Percentiles rank a stretch among this genome's conserved stretches.
These are phyloP conservation scores for Lachnellula willkommii DNA, from an alignment of 2,329 filamentous ascomycete species.

Conservation along the genomic window DNA sequence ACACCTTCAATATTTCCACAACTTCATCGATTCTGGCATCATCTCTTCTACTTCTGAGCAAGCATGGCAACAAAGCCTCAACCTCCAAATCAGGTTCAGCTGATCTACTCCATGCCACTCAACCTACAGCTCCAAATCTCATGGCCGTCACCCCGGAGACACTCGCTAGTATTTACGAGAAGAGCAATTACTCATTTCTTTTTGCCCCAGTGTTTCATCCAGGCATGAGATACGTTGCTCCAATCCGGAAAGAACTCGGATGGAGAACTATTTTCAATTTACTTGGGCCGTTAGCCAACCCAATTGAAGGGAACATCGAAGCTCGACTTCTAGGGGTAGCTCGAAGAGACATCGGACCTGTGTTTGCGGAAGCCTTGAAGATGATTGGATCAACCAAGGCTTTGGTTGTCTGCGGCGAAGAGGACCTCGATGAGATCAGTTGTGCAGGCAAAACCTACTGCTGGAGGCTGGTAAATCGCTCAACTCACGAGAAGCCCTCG, in stretches of 20 bases:
- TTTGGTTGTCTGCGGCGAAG: constrained; percentile 85
- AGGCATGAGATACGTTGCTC: constrained; percentile 83
- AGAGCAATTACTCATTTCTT: constrained; percentile 88
- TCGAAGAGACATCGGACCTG: constrained; percentile 75
- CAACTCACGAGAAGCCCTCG: constrained; percentile 33
- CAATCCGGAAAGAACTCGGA: constrained; percentile 79
- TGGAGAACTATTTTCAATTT: constrained; percentile 98
- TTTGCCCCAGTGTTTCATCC: constrained; percentile 96
- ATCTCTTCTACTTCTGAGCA: constrained; percentile 76
- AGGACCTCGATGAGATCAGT: constrained; percentile 92
- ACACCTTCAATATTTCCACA: constrained; percentile 97
- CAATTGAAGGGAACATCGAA: constrained; percentile 77
- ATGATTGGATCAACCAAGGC: constrained; percentile 75
- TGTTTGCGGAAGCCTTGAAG: constrained; percentile 80
- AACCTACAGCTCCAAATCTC: constrained; percentile 68
- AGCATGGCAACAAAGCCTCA: constrained; percentile 93
- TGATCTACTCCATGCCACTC: constrained; percentile 75
- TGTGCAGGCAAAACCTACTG: constrained; percentile 85
- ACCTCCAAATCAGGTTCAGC: constrained; percentile 95
- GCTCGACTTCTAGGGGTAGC: constrained; percentile 92
- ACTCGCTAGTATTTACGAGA: constrained; percentile 66
- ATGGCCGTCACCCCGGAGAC: constrained; percentile 66
- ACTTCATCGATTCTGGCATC: constrained; percentile 90
- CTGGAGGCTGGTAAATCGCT: constrained; percentile 67
- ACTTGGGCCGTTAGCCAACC: constrained; percentile 86